Evolutionary conservation across 169 alveolate species (phyloP), one percentile per base, ranked within the genome.

Genomic region (Plasmodium malariae): DNA sequence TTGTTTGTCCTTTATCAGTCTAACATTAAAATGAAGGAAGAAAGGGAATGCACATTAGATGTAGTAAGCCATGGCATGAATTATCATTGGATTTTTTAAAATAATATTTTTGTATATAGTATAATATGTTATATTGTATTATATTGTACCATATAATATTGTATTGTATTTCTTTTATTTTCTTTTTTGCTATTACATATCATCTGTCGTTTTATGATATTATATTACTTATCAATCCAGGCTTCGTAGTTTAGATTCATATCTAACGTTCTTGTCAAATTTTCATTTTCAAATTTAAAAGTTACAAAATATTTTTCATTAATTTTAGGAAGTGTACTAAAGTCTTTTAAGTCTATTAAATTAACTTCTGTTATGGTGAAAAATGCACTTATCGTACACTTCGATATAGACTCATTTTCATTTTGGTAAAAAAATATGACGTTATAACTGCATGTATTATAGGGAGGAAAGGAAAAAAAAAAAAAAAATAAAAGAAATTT

Each of bases 161-260:
- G n/a, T n/a, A n/a, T n/a, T n/a, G n/a, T n/a, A n/a, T n/a, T 26
- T 17, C 19, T 59, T 32, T 45, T 26, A 36, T 40, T 19, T 28
- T 24, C 65, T 49, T 65, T 32, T 19, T 17, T 37, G 60, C 19
- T 74, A 30, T 67, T 21, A 5, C 36, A 63, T 63, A 9, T 63
- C n/a, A 7, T 14, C 11, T 14, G 21, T 34, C 37, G 26, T 1
- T 63, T 6, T 21, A 63, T 30, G 14, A 9, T 63, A 32, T 63
- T 63, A 32, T 54, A n/a, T 51, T 83, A 85, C 92, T 85, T 85
- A 62, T 85, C 92, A 45, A 85, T 85, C 92, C 92, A 85, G 28
- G 85, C 87, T 48, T 85, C 92, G 49, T 21, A 85, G 40, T 85
- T 70, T 45, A 85, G 51, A 37, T 73, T 43, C 92, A 85, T 85